A percentile compares a stretch with the other conserved stretches of the same genome.
Evolutionary conservation across 73 alveolate genomes (phyloP).

Genomic region (Effrenium voratum): DNA sequence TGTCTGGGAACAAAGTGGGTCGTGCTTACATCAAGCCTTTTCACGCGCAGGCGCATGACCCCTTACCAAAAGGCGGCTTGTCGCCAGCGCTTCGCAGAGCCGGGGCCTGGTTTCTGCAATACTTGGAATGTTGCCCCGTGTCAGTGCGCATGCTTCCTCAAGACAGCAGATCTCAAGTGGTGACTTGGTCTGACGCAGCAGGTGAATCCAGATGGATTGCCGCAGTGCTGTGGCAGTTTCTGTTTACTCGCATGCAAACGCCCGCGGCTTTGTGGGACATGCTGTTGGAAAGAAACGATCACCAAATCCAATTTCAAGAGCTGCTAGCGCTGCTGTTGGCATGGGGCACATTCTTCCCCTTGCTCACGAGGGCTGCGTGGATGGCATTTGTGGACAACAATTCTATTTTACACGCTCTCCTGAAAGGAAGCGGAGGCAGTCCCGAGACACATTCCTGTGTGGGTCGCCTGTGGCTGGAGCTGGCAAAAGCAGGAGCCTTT

Average conservation of each 20-base stretch:
- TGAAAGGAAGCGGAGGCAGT: slow-evolving; percentile 11
- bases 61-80: not conserved
- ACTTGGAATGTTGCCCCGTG: not conserved
- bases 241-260: not conserved
- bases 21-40: slow-evolving; percentile 45
- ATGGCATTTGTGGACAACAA: slow-evolving; percentile 41
- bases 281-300: slow-evolving; percentile 9
- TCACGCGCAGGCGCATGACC: slow-evolving; percentile 39
- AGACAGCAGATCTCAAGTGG: not conserved
- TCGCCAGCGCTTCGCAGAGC: slow-evolving; percentile 41
- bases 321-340: slow-evolving; percentile 40
- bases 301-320: slow-evolving; percentile 39
- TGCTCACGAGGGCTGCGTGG: not conserved
- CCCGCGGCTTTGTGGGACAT: not conserved
- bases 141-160: slow-evolving; percentile 6
- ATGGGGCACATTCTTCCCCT: not conserved
- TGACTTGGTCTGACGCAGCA: slow-evolving; percentile 61
- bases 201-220: slow-evolving; percentile 64
- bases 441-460: slow-evolving; percentile 15
- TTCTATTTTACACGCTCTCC: not conserved
- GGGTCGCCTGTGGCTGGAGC: slow-evolving; percentile 50
- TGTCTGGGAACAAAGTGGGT: slow-evolving; percentile 51
- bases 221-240: slow-evolving; percentile 17
- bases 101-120: slow-evolving; percentile 9
- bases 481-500: not conserved